phyloP scores from a whole-genome alignment of 1,284 basidiomycete species.

The Pseudozyma thailandica region DNA sequence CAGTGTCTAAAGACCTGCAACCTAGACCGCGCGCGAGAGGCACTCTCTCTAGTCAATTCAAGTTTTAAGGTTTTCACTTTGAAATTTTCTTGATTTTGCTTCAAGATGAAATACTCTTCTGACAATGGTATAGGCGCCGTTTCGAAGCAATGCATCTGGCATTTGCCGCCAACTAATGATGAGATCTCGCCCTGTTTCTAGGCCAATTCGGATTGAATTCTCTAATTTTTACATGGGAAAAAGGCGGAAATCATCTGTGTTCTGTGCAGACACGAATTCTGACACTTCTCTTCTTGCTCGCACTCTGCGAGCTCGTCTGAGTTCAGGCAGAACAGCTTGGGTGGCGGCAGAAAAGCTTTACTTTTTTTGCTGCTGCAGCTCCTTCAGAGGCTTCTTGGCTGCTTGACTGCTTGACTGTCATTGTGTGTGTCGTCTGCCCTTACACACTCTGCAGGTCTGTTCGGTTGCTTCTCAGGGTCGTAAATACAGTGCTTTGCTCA shows the following conservation, averaged over 20 bases:
- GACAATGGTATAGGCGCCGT: neutral
- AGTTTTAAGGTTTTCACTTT: constrained; percentile 8
- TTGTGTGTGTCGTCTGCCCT: neutral
- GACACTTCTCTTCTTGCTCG: too few species aligned
- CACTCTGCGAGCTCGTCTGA: neutral
- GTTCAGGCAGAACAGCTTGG: too few species aligned
- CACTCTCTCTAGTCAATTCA: neutral
- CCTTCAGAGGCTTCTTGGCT: too few species aligned
- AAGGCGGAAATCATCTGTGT: too few species aligned
- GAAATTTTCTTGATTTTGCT: neutral
- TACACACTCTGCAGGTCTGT: neutral
- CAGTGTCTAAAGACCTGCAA: neutral
- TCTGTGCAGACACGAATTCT: too few species aligned
- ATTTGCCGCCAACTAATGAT: too few species aligned
- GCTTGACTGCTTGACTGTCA: neutral
- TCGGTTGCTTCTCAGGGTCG: neutral
- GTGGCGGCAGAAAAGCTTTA: constrained; percentile 2
- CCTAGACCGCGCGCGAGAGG: neutral
- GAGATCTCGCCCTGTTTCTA: too few species aligned
- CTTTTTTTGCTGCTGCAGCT: neutral
- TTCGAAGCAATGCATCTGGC: too few species aligned
- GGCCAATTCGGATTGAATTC: too few species aligned
- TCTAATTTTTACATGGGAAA: too few species aligned
- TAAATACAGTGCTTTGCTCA: neutral
- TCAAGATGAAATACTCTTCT: neutral